Evolutionary conservation across 2,329 filamentous ascomycete species (phyloP).

Genomic region (Sordariomycetes sp.): DNA sequence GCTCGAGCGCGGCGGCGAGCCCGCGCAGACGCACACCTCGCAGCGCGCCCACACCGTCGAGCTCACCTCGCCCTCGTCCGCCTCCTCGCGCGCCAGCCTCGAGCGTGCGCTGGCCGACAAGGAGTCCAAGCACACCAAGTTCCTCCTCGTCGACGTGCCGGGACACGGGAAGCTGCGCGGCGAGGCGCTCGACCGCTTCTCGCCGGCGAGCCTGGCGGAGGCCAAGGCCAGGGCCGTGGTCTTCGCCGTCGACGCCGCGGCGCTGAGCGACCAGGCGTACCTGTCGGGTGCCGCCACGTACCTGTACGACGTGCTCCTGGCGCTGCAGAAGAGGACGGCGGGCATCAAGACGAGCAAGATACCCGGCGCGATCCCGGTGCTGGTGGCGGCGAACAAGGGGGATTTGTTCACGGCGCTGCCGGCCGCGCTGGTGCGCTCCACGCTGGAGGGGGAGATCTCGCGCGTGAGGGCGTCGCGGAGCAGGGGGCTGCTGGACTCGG

Average conservation of each 20-base stretch:
- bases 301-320: constrained; percentile 78
- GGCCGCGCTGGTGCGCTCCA: constrained; percentile 59
- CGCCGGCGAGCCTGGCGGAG: constrained; percentile 18
- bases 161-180: constrained; percentile 90
- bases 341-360: constrained; percentile 31
- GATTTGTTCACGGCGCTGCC: constrained; percentile 92
- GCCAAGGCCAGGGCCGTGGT: constrained; percentile 60
- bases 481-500: constrained; percentile 74
- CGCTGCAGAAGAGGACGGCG: constrained; percentile 64
- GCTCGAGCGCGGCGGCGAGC: constrained; percentile 35
- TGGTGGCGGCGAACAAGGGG: constrained; percentile 89
- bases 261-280: constrained; percentile 36
- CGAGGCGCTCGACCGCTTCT: constrained; percentile 46
- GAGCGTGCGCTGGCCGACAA: constrained; percentile 42
- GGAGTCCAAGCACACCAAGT: constrained; percentile 51
- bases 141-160: constrained; percentile 78
- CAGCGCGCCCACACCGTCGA: constrained; percentile 40
- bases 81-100: constrained; percentile 30
- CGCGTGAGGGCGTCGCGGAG: constrained; percentile 66
- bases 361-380: constrained; percentile 54
- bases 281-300: constrained; percentile 71
- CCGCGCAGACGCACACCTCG: constrained; percentile 41
- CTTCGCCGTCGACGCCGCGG: constrained; percentile 80
- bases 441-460: constrained; percentile 71
- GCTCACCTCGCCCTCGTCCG: constrained; percentile 40